A percentile compares a stretch with the other conserved stretches of the same genome.
phyloP scores from a whole-genome alignment of 495 filamentous ascomycete genomes.

The Xylaria palmicola region DNA sequence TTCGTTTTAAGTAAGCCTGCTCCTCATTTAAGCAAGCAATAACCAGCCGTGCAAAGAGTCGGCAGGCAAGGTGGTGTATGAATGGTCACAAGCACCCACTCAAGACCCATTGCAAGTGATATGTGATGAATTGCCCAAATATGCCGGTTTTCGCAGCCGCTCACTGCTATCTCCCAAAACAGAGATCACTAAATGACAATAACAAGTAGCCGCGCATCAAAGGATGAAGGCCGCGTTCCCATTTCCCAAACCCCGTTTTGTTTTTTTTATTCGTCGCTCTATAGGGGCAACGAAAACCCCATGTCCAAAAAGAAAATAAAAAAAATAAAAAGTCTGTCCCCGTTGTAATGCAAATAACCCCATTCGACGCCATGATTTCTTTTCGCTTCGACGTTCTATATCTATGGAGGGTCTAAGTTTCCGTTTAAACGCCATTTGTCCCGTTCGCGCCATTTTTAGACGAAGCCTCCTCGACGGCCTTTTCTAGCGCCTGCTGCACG shows the following conservation, averaged over 20 bases:
- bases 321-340: neutral
- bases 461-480: constrained; percentile 56
- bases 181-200: too few relatives aligned
- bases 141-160: too few relatives aligned
- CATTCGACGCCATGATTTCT: neutral
- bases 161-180: neutral
- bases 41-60: too few relatives aligned
- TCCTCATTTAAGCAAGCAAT: too few relatives aligned
- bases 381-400: neutral
- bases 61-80: too few relatives aligned
- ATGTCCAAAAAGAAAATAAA: neutral
- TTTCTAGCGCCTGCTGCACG: constrained; percentile 80
- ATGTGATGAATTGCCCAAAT: too few relatives aligned
- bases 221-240: neutral
- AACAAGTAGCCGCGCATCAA: neutral
- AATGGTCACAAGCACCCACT: too few relatives aligned
- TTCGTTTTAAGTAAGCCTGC: too few relatives aligned
- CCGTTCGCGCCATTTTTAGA: constrained; percentile 9
- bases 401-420: neutral
- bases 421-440: constrained; percentile 12
- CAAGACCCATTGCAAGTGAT: too few relatives aligned
- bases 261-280: neutral
- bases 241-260: neutral
- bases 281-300: neutral
- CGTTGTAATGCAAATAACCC: constrained; percentile 6